Base-by-base conservation (phyloP, 495 filamentous ascomycete species). In the Penicillium argentinense region DNA sequence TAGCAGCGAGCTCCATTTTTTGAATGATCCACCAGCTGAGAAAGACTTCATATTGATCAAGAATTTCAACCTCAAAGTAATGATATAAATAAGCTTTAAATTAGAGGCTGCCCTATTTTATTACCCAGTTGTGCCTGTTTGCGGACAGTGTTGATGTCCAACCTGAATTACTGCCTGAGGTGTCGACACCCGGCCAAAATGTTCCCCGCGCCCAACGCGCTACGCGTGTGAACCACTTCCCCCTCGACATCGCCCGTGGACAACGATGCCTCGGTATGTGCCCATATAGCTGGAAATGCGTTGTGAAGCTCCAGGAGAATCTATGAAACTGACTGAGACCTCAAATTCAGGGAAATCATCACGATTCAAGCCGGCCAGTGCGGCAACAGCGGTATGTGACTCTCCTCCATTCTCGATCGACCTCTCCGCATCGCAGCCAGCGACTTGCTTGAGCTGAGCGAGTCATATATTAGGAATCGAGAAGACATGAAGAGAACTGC, bases 341-440 rank as follows among this genome's bases (percentile, higher is more conserved):
- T 9, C n/a, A 33, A 43, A 29, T 44, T 5, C 37, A 97, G 93
- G 72, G 93, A 98, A 81, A 97, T 98, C 63, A 98, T 98, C 69
- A 98, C 95, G 27, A 87, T 98, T 51, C 93, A 98, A 73, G 91
- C 95, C 42, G 93, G 93, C 79, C 93, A 98, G 69, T 98, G 93
- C 81, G 93, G 93, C 79, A 98, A 98, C 69, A 97, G 90, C 77
- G 90, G 91, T 96, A 64, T 74, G 87, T 58, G 45, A 33, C 36
- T 38, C 53, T 45, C 54, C 42, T 48, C 39, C 25, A 26, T 39
- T 42, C 42, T 47, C 39, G n/a, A 42, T 27, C 27, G 29, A 47
- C 32, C 39, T 39, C 47, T 23, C 49, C 47, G 43, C 50, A 33
- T 25, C 41, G 4, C 38, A 36, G 32, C 24, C 16, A 27, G 33